Conservation (phyloP, 345 rosid genomes). For the Melastoma malabathricum region DNA sequence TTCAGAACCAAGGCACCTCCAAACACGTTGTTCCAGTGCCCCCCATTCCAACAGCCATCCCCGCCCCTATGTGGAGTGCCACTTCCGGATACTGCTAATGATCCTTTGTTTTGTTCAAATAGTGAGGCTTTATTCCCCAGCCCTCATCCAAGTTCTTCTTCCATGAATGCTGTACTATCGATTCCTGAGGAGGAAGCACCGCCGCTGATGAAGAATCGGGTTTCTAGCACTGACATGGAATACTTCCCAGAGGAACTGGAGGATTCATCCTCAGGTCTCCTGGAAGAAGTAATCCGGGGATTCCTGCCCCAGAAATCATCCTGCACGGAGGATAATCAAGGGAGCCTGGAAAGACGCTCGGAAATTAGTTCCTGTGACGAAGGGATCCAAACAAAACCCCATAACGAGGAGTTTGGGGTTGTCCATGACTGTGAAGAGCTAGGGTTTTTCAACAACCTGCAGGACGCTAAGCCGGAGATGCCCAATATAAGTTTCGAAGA, state of each 20-base stretch:
- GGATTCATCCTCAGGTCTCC: constrained; percentile 44
- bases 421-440: too few species aligned
- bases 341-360: not conserved
- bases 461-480: too few species aligned
- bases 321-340: constrained; percentile 1
- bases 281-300: constrained; percentile 77
- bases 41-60: not conserved
- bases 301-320: constrained; percentile 35
- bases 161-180: not conserved
- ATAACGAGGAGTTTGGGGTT: too few species aligned
- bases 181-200: not conserved
- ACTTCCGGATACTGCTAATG: not conserved
- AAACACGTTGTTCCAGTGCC: not conserved
- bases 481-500: too few species aligned
- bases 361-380: too few species aligned
- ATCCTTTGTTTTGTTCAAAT: too few species aligned
- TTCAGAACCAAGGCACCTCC: constrained; percentile 12
- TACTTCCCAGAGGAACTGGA: constrained; percentile 44
- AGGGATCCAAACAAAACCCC: too few species aligned
- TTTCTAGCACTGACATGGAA: constrained; percentile 8
- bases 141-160: constrained; percentile 1
- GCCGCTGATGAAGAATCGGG: not conserved
- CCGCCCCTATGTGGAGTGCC: not conserved
- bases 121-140: not conserved
- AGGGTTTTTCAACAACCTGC: too few species aligned